Percentiles rank a stretch among this genome's conserved stretches.
Evolutionary conservation across 2,329 filamentous ascomycete genomes (phyloP).

Genomic region (Triangularia setosa): DNA sequence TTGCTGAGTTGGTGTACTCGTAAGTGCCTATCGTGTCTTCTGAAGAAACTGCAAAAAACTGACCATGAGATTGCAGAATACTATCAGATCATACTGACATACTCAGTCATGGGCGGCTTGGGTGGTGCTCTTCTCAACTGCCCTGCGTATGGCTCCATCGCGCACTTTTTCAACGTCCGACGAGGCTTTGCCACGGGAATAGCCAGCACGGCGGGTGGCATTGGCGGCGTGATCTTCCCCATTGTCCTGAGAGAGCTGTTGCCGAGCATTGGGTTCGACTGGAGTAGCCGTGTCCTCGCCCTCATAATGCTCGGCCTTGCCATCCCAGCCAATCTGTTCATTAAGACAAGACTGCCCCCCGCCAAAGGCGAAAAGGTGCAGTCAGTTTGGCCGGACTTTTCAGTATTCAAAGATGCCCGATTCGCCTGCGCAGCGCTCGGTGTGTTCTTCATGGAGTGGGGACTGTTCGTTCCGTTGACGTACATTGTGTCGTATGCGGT

Average conservation of each 20-base stretch:
- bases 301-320: conserved; percentile 47
- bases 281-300: conserved; percentile 47
- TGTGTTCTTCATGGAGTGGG: conserved; percentile 68
- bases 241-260: conserved; percentile 45
- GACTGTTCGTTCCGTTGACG: conserved; percentile 68
- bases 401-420: conserved; percentile 56
- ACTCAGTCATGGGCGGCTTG: conserved; percentile 68
- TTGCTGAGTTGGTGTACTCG: conserved; percentile 64
- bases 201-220: conserved; percentile 66
- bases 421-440: conserved; percentile 59
- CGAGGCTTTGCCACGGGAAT: conserved; percentile 78
- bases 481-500: conserved; percentile 72
- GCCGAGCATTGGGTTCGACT: conserved; percentile 44
- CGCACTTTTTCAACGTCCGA: conserved; percentile 72
- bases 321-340: conserved; percentile 44
- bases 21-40: conserved; percentile 27
- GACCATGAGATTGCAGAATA: conserved; percentile 43
- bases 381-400: conserved; percentile 53
- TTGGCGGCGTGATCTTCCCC: conserved; percentile 65
- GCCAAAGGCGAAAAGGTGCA: conserved; percentile 30
- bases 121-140: conserved; percentile 75
- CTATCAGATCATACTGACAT: conserved; percentile 77
- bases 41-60: not conserved
- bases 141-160: conserved; percentile 68
- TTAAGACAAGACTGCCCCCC: conserved; percentile 53